Evolutionary conservation across 106 monocot genomes (phyloP).

Genomic region (Cymbidium sinense): DNA sequence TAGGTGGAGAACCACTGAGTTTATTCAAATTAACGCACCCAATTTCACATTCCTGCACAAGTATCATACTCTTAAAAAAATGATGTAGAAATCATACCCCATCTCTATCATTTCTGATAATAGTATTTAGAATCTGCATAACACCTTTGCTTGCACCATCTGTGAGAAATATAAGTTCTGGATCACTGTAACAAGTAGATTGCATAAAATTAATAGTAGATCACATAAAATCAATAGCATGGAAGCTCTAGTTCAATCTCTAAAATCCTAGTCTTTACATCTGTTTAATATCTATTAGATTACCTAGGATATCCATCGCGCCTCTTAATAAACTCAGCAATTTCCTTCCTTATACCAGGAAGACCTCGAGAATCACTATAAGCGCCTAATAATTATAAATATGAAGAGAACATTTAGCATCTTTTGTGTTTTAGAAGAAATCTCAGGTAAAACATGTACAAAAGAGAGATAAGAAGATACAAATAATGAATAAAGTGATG

Average conservation of each 20-base stretch:
- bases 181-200: constrained; percentile 57
- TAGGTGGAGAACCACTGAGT: background rate
- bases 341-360: constrained; percentile 91
- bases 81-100: constrained; percentile 48
- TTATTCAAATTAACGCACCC: background rate
- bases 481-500: background rate
- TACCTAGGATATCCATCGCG: constrained; percentile 99
- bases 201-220: constrained; percentile 7
- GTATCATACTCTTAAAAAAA: background rate
- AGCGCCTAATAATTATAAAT: constrained; percentile 56
- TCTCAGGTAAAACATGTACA: background rate
- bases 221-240: constrained; percentile 4
- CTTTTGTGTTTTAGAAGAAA: background rate
- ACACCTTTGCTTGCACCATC: constrained; percentile 99
- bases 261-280: background rate
- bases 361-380: constrained; percentile 98
- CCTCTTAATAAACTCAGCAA: constrained; percentile 89
- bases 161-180: constrained; percentile 92
- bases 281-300: constrained; percentile 3
- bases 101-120: constrained; percentile 89
- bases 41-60: background rate
- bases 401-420: background rate
- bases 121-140: constrained; percentile 82
- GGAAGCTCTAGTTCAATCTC: background rate
- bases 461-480: background rate